phyloP scores from a whole-genome alignment of 805 yeast species.

The Starmerella scarabaei region DNA sequence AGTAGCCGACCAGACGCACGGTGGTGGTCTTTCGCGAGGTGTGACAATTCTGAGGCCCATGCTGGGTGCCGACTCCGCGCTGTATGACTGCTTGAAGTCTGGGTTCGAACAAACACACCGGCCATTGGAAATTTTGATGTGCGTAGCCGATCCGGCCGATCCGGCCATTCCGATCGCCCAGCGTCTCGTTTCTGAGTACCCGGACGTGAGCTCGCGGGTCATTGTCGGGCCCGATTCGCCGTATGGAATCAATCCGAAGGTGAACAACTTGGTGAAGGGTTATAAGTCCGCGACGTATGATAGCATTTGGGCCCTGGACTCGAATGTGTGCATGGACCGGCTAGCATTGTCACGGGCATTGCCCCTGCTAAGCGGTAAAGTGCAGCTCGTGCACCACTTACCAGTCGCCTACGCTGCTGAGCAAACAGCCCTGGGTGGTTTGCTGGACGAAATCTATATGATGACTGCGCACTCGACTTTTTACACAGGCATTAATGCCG shows the following conservation, averaged over 20 bases:
- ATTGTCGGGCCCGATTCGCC: constrained; percentile 35
- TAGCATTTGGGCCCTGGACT: constrained; percentile 72
- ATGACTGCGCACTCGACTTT: constrained; percentile 76
- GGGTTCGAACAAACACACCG: constrained; percentile 52
- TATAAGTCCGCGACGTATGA: constrained; percentile 55
- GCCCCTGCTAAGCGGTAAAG: constrained; percentile 30
- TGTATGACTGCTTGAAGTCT: constrained; percentile 52
- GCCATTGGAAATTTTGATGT: constrained; percentile 63
- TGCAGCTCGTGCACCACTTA: constrained; percentile 66
- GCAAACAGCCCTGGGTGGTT: constrained; percentile 38
- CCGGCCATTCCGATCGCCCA: constrained; percentile 50
- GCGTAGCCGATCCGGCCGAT: constrained; percentile 53
- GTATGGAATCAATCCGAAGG: constrained; percentile 81
- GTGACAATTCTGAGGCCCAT: constrained; percentile 73
- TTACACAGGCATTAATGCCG: constrained; percentile 61
- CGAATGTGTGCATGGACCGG: constrained; percentile 67
- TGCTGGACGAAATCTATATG: constrained; percentile 73
- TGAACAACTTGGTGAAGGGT: constrained; percentile 76
- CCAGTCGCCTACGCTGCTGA: constrained; percentile 33
- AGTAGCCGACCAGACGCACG: too few relatives aligned
- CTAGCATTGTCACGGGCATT: constrained; percentile 57
- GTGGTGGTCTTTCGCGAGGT: too few relatives aligned
- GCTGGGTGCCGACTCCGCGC: constrained; percentile 68
- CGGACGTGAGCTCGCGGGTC: constrained; percentile 45
- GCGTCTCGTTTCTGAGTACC: constrained; percentile 39